Percentiles rank a stretch among this genome's conserved stretches.
Evolutionary conservation across 2,329 filamentous ascomycete genomes (phyloP).

Genomic region (Aotearoamyces nothofagi): DNA sequence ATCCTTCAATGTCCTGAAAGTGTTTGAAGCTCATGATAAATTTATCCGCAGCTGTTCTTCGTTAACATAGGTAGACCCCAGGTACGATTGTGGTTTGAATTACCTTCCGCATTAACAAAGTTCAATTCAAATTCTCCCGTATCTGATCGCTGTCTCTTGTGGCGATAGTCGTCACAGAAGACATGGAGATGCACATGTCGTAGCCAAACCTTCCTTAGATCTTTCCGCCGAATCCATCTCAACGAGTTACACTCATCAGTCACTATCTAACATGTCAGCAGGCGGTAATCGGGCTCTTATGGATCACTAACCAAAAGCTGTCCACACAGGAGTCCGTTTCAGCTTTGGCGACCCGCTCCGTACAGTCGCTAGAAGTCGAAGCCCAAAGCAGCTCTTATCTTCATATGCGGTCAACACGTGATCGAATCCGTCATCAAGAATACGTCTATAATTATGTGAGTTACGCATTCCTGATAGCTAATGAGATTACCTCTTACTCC

Average conservation of each 20-base stretch:
- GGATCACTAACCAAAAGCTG: slow-evolving; percentile 37
- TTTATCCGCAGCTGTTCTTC: background rate
- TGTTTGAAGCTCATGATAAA: no score
- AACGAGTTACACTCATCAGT: slow-evolving; percentile 32
- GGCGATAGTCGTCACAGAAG: slow-evolving; percentile 39
- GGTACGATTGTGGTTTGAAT: background rate
- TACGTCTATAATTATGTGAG: slow-evolving; percentile 17
- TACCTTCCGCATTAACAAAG: slow-evolving; percentile 15
- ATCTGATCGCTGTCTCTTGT: slow-evolving; percentile 33
- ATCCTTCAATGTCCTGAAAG: no score
- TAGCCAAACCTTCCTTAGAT: slow-evolving; percentile 31
- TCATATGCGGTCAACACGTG: slow-evolving; percentile 38
- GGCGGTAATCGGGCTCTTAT: background rate
- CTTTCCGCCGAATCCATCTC: slow-evolving; percentile 34
- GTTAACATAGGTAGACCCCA: background rate
- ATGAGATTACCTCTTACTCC: no score
- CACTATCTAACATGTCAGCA: slow-evolving; percentile 22
- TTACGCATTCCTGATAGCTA: no score
- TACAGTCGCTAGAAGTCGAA: slow-evolving; percentile 40
- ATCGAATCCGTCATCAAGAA: slow-evolving; percentile 36
- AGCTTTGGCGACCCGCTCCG: slow-evolving; percentile 37
- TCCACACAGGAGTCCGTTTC: slow-evolving; percentile 43
- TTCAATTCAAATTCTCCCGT: slow-evolving; percentile 17
- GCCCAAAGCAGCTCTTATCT: slow-evolving; percentile 29
- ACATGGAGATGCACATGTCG: slow-evolving; percentile 41